Base-by-base conservation (phyloP, 345 rosid genomes). In the Aquilaria yunnanensis region DNA sequence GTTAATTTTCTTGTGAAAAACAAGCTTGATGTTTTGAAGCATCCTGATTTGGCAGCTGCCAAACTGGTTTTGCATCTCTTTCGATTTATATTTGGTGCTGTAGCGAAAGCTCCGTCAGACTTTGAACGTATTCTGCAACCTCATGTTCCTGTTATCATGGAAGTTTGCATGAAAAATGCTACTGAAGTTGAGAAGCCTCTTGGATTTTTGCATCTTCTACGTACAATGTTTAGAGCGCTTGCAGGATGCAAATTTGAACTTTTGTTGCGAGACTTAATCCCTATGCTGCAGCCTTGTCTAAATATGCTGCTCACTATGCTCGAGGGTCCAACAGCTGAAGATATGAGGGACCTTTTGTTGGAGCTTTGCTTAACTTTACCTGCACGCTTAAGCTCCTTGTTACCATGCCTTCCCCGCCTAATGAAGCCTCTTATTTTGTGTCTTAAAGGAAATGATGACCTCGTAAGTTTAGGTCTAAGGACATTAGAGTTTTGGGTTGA, bases 401-500 rank as follows among this genome's bases (percentile, higher is more conserved):
- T 94, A 68, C 99, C 99, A 37, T 74, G 77, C 78, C 94, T 94
- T 70, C 87, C 93, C 56, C 91, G 88, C 70, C 85, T 94, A 32
- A 91, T 88, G 97, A 85, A 78, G 80, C 96, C 99, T 85, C 96
- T 94, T 76, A 93, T 94, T 48, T 62, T 84, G 69, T 86, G 96
- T 78, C 85, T 91, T 63, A 81, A 80, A 63, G 96, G 99, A 74
- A 81, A 80, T 68, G 89, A 88, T 87, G 99, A 88, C 34, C 86
- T 94, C 67, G 92, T 94, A 69, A 80, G 87, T 70, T 72, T 90
- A 65, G 93, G 97, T 53, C 78, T 94, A 76, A 88, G 96, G 70
- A 94, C 97, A 53, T 91, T 94, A 51, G 99, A 94, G 74, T 94
- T 94, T 75, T 94, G 99, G 99, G 96, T 94, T n/a, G 99, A 90